A percentile compares a stretch with the other conserved stretches of the same genome.
Conservation (phyloP, 176 grass and related monocot genomes). For the Urochloa ruziziensis region DNA sequence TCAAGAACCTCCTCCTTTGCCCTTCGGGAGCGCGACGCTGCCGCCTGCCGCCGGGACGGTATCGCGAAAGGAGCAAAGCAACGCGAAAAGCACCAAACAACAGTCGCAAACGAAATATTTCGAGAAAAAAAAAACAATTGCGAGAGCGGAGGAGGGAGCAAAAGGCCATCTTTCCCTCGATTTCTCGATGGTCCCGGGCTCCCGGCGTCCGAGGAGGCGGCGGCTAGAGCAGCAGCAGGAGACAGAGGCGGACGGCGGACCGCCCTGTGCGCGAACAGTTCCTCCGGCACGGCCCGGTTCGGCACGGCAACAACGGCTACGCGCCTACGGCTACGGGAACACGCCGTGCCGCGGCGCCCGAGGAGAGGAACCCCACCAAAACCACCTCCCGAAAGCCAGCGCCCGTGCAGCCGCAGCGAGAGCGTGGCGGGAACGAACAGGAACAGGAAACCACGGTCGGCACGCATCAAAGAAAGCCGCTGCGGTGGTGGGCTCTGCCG, state of each 20-base stretch:
- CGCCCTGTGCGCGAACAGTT: not conserved
- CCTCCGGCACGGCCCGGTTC: not conserved
- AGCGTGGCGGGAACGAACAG: slow-evolving; percentile 2
- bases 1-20: not conserved
- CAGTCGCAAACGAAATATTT: not conserved
- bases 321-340: not conserved
- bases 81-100: not conserved
- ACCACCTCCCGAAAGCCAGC: not conserved
- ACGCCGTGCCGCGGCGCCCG: not conserved
- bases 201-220: not conserved
- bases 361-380: not conserved
- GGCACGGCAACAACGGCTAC: not conserved
- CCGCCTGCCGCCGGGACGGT: not conserved
- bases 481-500: not conserved
- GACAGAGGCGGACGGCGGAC: too few species aligned
- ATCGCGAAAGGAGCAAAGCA: not conserved
- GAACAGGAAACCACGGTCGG: not conserved
- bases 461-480: not conserved
- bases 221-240: not conserved
- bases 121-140: too few species aligned
- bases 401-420: not conserved
- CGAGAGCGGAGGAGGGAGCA: not conserved
- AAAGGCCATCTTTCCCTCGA: not conserved
- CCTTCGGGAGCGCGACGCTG: not conserved
- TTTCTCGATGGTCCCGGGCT: not conserved